Evolutionary conservation across 1,284 basidiomycete genomes (phyloP).

Genomic region (Sporisorium iseilematis-ciliati): DNA sequence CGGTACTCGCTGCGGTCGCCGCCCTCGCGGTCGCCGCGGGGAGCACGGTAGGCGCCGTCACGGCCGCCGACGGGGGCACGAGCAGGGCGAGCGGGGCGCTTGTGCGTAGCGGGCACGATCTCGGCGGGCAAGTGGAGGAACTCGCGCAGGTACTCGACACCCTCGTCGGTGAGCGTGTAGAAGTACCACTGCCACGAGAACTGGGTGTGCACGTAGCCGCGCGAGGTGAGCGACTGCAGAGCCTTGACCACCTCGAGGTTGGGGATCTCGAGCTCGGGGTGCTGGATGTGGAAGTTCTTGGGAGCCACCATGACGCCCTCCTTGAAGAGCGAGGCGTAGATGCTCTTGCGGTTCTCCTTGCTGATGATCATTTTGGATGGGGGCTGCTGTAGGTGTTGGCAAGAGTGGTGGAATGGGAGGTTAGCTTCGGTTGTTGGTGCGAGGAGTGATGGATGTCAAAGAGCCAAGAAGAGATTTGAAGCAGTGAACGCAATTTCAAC

Average conservation of each 20-base stretch:
- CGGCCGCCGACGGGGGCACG: slow-evolving; percentile 63
- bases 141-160: slow-evolving; percentile 70
- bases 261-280: slow-evolving; percentile 95
- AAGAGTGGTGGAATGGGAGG: not conserved
- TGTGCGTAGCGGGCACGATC: slow-evolving; percentile 70
- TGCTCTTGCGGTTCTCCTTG: slow-evolving; percentile 69
- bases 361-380: slow-evolving; percentile 65
- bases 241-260: slow-evolving; percentile 99
- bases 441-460: not conserved
- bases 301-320: slow-evolving; percentile 95
- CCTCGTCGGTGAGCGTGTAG: slow-evolving; percentile 69
- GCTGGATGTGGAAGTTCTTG: slow-evolving; percentile 98
- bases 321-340: slow-evolving; percentile 69
- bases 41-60: slow-evolving; percentile 64
- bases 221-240: slow-evolving; percentile 95
- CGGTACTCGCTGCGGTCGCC: slow-evolving; percentile 68
- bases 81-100: slow-evolving; percentile 67
- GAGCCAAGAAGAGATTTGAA: too few species aligned
- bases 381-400: not conserved
- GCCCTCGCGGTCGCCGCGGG: slow-evolving; percentile 65
- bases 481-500: not conserved
- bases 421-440: slow-evolving; percentile 12
- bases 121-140: slow-evolving; percentile 69
- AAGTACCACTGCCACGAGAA: slow-evolving; percentile 73
- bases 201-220: slow-evolving; percentile 96